Evolutionary conservation across 352 stramenopile species (phyloP).

Genomic region (Peronospora farinosa): DNA sequence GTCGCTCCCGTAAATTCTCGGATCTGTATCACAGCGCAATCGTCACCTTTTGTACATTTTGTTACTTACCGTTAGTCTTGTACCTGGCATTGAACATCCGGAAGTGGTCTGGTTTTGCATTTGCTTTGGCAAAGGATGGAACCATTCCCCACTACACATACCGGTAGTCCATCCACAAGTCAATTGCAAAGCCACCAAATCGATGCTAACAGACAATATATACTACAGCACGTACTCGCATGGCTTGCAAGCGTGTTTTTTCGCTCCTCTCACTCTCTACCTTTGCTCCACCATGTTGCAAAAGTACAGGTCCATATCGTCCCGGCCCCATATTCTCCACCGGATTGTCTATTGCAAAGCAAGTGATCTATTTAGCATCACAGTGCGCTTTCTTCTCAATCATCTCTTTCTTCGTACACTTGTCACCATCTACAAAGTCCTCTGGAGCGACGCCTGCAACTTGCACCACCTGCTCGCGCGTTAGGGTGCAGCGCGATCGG

Average conservation of each 20-base stretch:
- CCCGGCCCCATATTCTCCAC: slow-evolving; percentile 78
- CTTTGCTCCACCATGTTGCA: slow-evolving; percentile 14
- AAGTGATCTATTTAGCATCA: slow-evolving; percentile 1
- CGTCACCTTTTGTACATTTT: neutral
- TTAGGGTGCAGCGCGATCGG: slow-evolving; percentile 53
- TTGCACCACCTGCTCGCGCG: slow-evolving; percentile 42
- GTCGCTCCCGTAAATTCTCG: slow-evolving; percentile 60
- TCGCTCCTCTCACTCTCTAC: slow-evolving; percentile 8
- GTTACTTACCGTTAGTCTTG: neutral
- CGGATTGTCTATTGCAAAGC: slow-evolving; percentile 40
- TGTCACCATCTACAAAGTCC: slow-evolving; percentile 62
- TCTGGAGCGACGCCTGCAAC: slow-evolving; percentile 39
- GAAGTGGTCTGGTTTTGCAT: slow-evolving; percentile 73
- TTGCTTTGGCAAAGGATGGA: slow-evolving; percentile 75
- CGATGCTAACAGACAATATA: neutral
- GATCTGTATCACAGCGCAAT: slow-evolving; percentile 35
- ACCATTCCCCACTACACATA: slow-evolving; percentile 64
- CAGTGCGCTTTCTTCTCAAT: neutral
- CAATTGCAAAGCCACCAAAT: slow-evolving; percentile 2
- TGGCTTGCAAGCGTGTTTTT: slow-evolving; percentile 46
- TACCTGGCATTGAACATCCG: slow-evolving; percentile 85
- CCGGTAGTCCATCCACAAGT: slow-evolving; percentile 1
- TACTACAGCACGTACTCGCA: slow-evolving; percentile 60
- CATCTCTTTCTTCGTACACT: slow-evolving; percentile 38
- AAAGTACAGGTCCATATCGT: slow-evolving; percentile 54